Base-by-base conservation (phyloP, 148 eudicot species). In the Arctostaphylos glauca region DNA sequence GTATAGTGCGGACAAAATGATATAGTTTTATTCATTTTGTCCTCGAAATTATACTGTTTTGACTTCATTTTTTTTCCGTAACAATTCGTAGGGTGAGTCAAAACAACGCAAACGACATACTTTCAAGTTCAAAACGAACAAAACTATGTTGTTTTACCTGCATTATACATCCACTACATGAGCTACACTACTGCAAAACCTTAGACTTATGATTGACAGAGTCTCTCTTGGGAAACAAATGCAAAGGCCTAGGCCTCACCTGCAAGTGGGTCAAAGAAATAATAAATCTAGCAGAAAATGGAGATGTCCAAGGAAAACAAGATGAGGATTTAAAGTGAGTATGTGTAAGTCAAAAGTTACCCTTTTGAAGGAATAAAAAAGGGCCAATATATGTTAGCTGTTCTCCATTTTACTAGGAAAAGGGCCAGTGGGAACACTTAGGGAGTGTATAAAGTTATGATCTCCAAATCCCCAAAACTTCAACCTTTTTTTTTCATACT, bases 401-500 rank as follows among this genome's bases (percentile, higher is more conserved):
- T 64, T 64, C 21, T 66, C 38, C 38, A 31, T 10, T 19, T 50
- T 75, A 8, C 46, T 70, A 60, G 38, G 41, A 60, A 75, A 60
- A 75, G 16, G n/a, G 80, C 49, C 53, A 25, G 16, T 82, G 79
- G 74, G 72, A 59, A 82, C 77, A 74, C 79, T 3, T 8, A 25
- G 58, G 50, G 48, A 1, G 18, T 46, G 23, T 44, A 13, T 8
- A 73, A n/a, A 72, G 59, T 82, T 58, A 75, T 74, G 41, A 60
- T 67, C 72, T 49, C 84, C 78, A 59, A 76, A 74, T 82, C 62
- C 54, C 49, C 64, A 75, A 64, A 76, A 23, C 64, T 52, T 66
- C 41, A 66, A 25, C 5, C 71, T 12, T 31, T 31, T 31, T 31
- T 50, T 60, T 76, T 82, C 84, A 82, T 62, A 75, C n/a, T 62